A percentile compares a stretch with the other conserved stretches of the same genome.
These are phyloP conservation scores for Myochromella boudieri DNA, from an alignment of 768 basidiomycete genomes.

Conservation along the genomic window DNA sequence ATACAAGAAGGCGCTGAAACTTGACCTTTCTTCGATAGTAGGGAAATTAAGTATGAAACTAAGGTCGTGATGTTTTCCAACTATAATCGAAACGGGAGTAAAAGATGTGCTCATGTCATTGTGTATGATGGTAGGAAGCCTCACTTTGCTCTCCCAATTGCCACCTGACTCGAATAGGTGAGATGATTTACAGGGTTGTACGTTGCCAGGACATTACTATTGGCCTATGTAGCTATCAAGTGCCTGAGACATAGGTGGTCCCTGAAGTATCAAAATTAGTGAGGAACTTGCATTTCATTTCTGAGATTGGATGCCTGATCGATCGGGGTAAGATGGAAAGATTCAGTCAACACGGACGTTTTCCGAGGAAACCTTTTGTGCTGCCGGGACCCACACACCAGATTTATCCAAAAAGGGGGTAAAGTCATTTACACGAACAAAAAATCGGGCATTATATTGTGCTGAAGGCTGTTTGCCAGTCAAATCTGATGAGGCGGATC, in stretches of 20 bases:
- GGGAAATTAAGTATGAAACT: no score
- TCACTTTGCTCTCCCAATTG: no score
- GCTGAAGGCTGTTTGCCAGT: constrained; percentile 12
- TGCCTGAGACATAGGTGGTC: constrained; percentile 9
- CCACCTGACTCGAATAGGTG: constrained; percentile 1
- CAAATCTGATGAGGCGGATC: constrained; percentile 21
- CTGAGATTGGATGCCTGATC: constrained; percentile 18
- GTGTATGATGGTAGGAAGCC: no score
- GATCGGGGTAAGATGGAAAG: constrained; percentile 25
- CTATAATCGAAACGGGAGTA: constrained; percentile 2
- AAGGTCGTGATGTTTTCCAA: no score
- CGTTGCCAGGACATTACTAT: constrained; percentile 10
- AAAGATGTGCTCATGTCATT: no score
- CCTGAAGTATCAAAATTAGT: constrained; percentile 16
- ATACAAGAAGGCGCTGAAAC: constrained; percentile 8
- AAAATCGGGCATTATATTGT: constrained; percentile 14
- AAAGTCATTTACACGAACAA: constrained; percentile 15
- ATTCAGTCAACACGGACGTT: constrained; percentile 30
- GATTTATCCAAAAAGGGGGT: constrained; percentile 25
- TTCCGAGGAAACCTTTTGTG: constrained; percentile 14
- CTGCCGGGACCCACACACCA: constrained; percentile 19
- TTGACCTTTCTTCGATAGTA: no score
- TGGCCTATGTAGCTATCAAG: no score
- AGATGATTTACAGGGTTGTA: constrained; percentile 4
- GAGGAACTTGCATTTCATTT: constrained; percentile 9